A percentile compares a stretch with the other conserved stretches of the same genome.
phyloP scores from a whole-genome alignment of 2,329 filamentous ascomycete genomes.

The Claviceps monticola region DNA sequence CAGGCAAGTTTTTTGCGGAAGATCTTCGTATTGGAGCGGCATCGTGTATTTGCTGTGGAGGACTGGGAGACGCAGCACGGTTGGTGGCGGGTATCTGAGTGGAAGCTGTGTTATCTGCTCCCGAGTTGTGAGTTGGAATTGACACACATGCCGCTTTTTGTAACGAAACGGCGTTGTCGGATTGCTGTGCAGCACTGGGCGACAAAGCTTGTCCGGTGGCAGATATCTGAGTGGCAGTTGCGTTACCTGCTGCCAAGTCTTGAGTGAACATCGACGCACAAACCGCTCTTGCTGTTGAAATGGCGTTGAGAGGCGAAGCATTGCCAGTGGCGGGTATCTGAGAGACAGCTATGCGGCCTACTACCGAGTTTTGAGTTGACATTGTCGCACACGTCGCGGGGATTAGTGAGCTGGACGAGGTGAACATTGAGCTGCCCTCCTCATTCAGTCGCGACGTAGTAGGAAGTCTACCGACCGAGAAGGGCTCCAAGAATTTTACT shows the following conservation, averaged over 20 bases:
- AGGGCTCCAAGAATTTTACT: not conserved
- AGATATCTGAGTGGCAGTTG: not conserved
- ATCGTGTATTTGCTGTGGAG: not conserved
- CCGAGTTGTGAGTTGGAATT: constrained; percentile 1
- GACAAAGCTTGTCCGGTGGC: not conserved
- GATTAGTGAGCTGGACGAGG: constrained; percentile 17
- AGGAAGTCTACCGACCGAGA: constrained; percentile 9
- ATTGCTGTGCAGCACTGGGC: not conserved
- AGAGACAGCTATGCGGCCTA: not conserved
- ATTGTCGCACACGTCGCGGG: constrained; percentile 11
- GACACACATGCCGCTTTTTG: constrained; percentile 8
- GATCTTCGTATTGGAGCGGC: not conserved
- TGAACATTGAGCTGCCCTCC: constrained; percentile 13
- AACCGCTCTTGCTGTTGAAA: constrained; percentile 7
- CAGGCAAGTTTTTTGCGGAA: not conserved
- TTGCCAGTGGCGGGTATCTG: not conserved
- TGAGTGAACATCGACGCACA: constrained; percentile 2
- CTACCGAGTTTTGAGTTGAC: constrained; percentile 1
- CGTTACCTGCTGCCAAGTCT: not conserved
- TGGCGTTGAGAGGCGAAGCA: not conserved
- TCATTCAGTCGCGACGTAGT: constrained; percentile 9
- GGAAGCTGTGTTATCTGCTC: not conserved
- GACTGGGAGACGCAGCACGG: not conserved
- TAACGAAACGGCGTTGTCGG: not conserved
- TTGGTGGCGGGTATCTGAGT: not conserved